Percentiles rank a stretch among this genome's conserved stretches.
phyloP scores from a whole-genome alignment of 129 eudicot genomes.

The Centaurea solstitialis region DNA sequence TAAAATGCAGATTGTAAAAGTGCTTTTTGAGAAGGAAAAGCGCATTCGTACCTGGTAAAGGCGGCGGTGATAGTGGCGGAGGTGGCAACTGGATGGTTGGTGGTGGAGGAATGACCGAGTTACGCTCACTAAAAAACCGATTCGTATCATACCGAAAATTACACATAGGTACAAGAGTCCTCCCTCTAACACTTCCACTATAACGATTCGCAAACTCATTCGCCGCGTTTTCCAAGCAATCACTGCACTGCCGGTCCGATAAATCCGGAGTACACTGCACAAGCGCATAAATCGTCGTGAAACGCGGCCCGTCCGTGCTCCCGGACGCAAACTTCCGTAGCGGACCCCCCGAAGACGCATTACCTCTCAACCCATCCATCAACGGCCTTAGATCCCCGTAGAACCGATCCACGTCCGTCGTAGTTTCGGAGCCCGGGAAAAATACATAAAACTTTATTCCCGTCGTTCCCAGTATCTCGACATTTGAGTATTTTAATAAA shows the following conservation, averaged over 20 bases:
- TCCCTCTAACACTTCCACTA: not conserved
- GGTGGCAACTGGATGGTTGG: too few species aligned
- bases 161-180: not conserved
- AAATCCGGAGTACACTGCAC: slow-evolving; percentile 48
- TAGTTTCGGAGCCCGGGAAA: not conserved
- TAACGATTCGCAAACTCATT: not conserved
- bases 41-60: too few species aligned
- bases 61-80: too few species aligned
- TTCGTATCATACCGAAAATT: too few species aligned
- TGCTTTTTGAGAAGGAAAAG: too few species aligned
- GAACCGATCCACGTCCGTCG: not conserved
- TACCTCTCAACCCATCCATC: not conserved
- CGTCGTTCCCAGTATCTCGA: not conserved
- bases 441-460: not conserved
- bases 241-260: slow-evolving; percentile 19
- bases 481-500: slow-evolving; percentile 36
- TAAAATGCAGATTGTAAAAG: too few species aligned
- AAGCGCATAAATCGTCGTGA: slow-evolving; percentile 16
- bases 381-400: not conserved
- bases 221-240: slow-evolving; percentile 8
- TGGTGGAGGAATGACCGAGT: too few species aligned
- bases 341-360: not conserved
- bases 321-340: slow-evolving; percentile 1
- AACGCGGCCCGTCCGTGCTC: not conserved
- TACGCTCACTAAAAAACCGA: too few species aligned